Conservation (phyloP, 2,329 filamentous ascomycete species). For the Verticillium dahliae region DNA sequence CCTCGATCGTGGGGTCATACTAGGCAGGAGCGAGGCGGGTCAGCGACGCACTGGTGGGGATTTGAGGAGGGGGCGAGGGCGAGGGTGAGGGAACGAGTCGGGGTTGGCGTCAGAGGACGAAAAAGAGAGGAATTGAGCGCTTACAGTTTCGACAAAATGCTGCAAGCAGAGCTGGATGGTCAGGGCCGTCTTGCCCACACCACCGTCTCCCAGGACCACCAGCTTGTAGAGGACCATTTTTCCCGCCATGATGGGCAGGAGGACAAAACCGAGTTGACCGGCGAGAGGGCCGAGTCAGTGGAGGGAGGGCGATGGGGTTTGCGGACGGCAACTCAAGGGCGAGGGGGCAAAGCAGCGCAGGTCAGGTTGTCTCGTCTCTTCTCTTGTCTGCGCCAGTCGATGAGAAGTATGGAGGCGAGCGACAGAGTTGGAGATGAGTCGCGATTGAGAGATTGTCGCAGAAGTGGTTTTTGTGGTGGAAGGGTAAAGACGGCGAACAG, state of each 20-base stretch:
- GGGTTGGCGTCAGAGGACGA: background rate
- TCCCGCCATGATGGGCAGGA: slow-evolving; percentile 60
- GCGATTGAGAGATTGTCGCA: background rate
- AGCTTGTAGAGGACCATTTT: slow-evolving; percentile 96
- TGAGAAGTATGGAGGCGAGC: background rate
- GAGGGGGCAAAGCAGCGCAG: background rate
- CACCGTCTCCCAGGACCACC: slow-evolving; percentile 90
- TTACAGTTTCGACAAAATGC: slow-evolving; percentile 91
- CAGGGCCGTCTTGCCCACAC: slow-evolving; percentile 88
- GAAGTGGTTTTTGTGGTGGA: background rate
- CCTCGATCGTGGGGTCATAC: slow-evolving; percentile 85
- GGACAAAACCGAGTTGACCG: background rate
- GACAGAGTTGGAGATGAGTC: background rate
- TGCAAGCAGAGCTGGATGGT: slow-evolving; percentile 96
- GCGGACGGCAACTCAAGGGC: background rate
- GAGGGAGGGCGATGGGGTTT: background rate
- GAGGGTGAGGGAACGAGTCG: background rate
- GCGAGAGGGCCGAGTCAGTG: background rate
- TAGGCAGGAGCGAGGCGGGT: slow-evolving; percentile 21
- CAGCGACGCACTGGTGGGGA: slow-evolving; percentile 9
- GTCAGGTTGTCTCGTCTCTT: background rate
- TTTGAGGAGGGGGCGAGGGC: slow-evolving; percentile 3
- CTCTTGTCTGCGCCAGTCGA: background rate
- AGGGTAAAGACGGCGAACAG: background rate
- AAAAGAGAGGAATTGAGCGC: slow-evolving; percentile 21